phyloP scores from a whole-genome alignment of 306 rosid species.

The Castanopsis chinensis region DNA sequence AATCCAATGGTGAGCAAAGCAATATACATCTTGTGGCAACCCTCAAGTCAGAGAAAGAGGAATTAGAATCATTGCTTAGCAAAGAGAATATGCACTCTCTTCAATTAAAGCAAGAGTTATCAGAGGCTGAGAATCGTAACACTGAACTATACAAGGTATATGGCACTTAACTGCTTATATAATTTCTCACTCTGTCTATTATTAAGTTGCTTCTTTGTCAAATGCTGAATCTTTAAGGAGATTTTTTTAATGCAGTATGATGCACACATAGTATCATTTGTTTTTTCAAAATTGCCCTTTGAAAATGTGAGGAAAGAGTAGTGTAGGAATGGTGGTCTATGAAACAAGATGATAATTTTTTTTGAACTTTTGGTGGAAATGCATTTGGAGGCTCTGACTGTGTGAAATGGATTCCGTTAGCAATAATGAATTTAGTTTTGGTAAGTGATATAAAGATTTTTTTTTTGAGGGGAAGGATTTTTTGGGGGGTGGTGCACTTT shows the following conservation, averaged over 20 bases:
- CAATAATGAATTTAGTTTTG: too few species aligned
- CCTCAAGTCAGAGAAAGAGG: constrained; percentile 75
- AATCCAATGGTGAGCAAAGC: constrained; percentile 49
- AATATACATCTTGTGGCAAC: constrained; percentile 41
- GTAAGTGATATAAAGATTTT: too few species aligned
- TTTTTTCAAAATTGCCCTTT: background rate
- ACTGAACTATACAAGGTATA: constrained; percentile 85
- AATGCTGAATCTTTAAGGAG: background rate
- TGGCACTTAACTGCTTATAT: background rate
- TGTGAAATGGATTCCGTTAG: too few species aligned
- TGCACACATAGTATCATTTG: background rate
- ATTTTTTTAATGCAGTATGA: background rate
- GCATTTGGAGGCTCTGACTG: background rate
- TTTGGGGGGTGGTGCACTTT: too few species aligned
- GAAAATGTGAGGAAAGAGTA: background rate
- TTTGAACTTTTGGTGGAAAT: background rate
- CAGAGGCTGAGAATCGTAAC: constrained; percentile 67
- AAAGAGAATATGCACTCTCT: constrained; percentile 64
- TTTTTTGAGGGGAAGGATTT: too few species aligned
- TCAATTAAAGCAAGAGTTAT: constrained; percentile 78
- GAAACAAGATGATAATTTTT: background rate
- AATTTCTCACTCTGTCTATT: background rate
- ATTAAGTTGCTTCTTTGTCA: background rate
- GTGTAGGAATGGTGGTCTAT: background rate
- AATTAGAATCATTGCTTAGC: constrained; percentile 64